Percentiles rank a stretch among this genome's conserved stretches.
Evolutionary conservation across 371 early-diverging fungal species (phyloP).

Genomic region (Catenaria anguillulae): DNA sequence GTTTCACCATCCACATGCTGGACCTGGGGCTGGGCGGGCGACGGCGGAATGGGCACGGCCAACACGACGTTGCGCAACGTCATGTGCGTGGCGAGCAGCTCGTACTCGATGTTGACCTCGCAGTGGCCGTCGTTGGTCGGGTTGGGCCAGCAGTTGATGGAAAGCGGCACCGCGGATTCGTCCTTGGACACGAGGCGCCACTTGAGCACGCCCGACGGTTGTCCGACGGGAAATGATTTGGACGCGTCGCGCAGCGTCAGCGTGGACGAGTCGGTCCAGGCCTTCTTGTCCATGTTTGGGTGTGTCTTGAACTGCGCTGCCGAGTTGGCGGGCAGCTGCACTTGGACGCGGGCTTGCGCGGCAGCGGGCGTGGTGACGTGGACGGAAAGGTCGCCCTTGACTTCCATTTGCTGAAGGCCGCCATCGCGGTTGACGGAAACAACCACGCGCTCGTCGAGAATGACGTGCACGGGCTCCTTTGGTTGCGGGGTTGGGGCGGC

Average conservation of each 20-base stretch:
- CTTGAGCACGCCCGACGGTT: conserved; percentile 66
- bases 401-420: conserved; percentile 75
- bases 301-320: conserved; percentile 85
- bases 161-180: conserved; percentile 64
- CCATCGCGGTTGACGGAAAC: conserved; percentile 78
- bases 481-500: conserved; percentile 8
- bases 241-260: conserved; percentile 65
- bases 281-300: conserved; percentile 89
- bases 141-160: conserved; percentile 94
- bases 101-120: conserved; percentile 91
- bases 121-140: conserved; percentile 69
- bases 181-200: conserved; percentile 72
- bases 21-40: conserved; percentile 25
- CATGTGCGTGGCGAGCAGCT: conserved; percentile 54
- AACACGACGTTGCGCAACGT: conserved; percentile 74
- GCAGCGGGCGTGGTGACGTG: conserved; percentile 48
- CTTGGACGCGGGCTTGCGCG: conserved; percentile 38
- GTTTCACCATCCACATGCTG: conserved; percentile 67
- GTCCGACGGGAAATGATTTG: conserved; percentile 72
- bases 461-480: conserved; percentile 54
- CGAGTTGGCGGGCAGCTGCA: conserved; percentile 32
- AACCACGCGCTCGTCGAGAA: conserved; percentile 71
- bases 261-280: conserved; percentile 50
- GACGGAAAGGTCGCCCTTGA: conserved; percentile 76
- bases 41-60: conserved; percentile 69